Percentiles rank a stretch among this genome's conserved stretches.
These are phyloP conservation scores for Fraxinus sp. DNA, from an alignment of 305 asterid species.

Conservation along the genomic window DNA sequence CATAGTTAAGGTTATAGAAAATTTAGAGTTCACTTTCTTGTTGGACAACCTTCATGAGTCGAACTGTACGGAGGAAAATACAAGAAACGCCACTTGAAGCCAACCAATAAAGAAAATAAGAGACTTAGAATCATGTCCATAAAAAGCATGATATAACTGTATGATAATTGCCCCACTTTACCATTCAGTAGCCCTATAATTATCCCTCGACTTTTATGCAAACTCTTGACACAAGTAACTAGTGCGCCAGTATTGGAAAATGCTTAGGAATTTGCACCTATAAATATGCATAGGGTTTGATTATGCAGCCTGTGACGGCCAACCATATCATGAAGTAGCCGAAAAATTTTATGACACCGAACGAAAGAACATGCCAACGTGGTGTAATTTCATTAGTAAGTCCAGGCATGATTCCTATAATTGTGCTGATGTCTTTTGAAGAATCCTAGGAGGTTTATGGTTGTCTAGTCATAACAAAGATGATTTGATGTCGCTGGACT, in stretches of 20 bases:
- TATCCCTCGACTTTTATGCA: conserved; percentile 59
- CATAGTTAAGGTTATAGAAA: conserved; percentile 44
- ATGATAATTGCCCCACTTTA: conserved; percentile 62
- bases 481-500: conserved; percentile 48
- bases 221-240: conserved; percentile 58
- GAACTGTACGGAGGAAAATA: conserved; percentile 37
- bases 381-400: conserved; percentile 50
- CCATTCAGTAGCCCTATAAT: conserved; percentile 52
- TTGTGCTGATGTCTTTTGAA: conserved; percentile 64
- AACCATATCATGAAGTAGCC: conserved; percentile 70
- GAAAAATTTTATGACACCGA: conserved; percentile 48
- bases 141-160: conserved; percentile 43
- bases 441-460: conserved; percentile 52
- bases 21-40: conserved; percentile 40
- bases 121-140: conserved; percentile 39
- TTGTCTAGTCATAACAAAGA: conserved; percentile 54
- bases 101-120: conserved; percentile 52
- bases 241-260: conserved; percentile 57
- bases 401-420: conserved; percentile 53
- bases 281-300: conserved; percentile 40
- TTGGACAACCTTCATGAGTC: conserved; percentile 31
- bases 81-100: conserved; percentile 47
- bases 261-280: conserved; percentile 38
- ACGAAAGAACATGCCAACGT: conserved; percentile 58
- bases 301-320: conserved; percentile 32